phyloP scores from a whole-genome alignment of 306 rosid genomes.

The Ceratonia siliqua region DNA sequence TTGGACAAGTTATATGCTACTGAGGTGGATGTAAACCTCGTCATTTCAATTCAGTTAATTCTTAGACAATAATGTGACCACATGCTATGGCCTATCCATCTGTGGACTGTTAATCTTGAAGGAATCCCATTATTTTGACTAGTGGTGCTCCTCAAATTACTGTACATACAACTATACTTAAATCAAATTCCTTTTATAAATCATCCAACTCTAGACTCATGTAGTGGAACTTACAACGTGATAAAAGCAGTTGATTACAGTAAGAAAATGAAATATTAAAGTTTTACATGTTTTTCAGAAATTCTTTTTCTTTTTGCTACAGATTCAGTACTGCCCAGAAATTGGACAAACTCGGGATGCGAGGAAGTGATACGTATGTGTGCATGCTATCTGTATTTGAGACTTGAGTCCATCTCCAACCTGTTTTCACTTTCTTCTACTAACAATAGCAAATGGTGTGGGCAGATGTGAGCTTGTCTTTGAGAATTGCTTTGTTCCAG shows the following conservation, averaged over 20 bases:
- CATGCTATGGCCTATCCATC: constrained; percentile 6
- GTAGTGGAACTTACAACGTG: constrained; percentile 6
- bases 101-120: constrained; percentile 13
- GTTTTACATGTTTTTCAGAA: constrained; percentile 21
- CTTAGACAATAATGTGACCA: constrained; percentile 19
- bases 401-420: constrained; percentile 1
- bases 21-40: constrained; percentile 17
- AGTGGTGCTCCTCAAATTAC: constrained; percentile 19
- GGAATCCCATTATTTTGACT: not conserved
- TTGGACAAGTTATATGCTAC: constrained; percentile 32
- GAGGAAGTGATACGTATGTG: constrained; percentile 97
- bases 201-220: not conserved
- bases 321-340: constrained; percentile 96
- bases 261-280: constrained; percentile 16
- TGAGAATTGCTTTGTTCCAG: constrained; percentile 95
- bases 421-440: constrained; percentile 28
- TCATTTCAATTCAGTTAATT: constrained; percentile 12
- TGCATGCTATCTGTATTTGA: constrained; percentile 31
- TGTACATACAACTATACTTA: constrained; percentile 11
- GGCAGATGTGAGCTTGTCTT: constrained; percentile 97
- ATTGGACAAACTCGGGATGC: constrained; percentile 98
- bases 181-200: not conserved
- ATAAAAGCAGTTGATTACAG: constrained; percentile 7
- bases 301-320: constrained; percentile 37
- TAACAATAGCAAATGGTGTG: constrained; percentile 44